A percentile compares a stretch with the other conserved stretches of the same genome.
These are phyloP conservation scores for Metschnikowia kofuensis DNA, from an alignment of 805 yeast genomes.

Conservation along the genomic window DNA sequence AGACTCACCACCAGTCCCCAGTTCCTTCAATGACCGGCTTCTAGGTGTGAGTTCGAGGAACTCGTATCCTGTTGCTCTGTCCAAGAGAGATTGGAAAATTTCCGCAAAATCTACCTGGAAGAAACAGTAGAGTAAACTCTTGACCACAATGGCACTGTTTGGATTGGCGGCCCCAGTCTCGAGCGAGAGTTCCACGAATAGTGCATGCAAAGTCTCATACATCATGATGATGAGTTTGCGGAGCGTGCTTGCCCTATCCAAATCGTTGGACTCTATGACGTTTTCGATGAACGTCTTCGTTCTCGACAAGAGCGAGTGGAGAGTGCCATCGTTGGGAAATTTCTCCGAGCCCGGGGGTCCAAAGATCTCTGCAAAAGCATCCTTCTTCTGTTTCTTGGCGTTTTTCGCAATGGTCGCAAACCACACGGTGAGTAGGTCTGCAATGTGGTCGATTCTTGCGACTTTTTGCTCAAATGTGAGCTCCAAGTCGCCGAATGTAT, in stretches of 20 bases:
- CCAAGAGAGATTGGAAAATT: conserved; percentile 19
- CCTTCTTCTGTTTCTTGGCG: conserved; percentile 6
- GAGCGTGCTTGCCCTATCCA: conserved; percentile 17
- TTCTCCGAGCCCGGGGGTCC: conserved; percentile 17
- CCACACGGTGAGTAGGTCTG: conserved; percentile 23
- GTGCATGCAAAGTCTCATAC: conserved; percentile 23
- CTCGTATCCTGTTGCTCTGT: conserved; percentile 6
- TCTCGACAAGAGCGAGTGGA: conserved; percentile 17
- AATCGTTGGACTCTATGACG: conserved; percentile 11
- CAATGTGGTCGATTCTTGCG: conserved; percentile 17
- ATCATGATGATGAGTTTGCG: conserved; percentile 27
- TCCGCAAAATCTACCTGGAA: conserved; percentile 23
- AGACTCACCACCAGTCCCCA: background rate
- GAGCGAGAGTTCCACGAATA: conserved; percentile 17
- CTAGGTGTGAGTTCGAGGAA: background rate
- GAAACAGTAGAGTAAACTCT: conserved; percentile 23
- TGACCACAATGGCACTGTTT: conserved; percentile 19
- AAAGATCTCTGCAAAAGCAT: conserved; percentile 19
- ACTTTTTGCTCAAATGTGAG: conserved; percentile 21
- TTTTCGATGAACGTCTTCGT: conserved; percentile 19
- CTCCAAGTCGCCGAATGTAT: conserved; percentile 12
- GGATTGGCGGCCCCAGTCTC: conserved; percentile 11
- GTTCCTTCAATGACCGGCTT: background rate
- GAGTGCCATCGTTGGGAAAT: conserved; percentile 13
- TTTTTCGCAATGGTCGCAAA: conserved; percentile 17